phyloP scores from a whole-genome alignment of 2,329 filamentous ascomycete species.

The Epichloe typhina region DNA sequence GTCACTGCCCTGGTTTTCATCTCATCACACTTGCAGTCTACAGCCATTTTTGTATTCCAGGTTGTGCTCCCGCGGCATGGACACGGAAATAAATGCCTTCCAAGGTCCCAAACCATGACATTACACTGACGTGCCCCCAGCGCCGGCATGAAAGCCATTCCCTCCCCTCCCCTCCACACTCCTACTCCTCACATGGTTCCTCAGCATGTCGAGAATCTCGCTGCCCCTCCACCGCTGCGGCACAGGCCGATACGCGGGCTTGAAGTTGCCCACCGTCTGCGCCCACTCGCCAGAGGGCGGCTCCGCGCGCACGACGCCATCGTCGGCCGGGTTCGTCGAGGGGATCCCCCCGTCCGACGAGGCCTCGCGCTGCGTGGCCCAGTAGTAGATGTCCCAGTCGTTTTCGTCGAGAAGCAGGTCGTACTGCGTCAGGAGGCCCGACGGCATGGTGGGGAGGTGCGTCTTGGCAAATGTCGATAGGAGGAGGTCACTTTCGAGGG shows the following conservation, averaged over 20 bases:
- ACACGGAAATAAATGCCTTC: too few relatives aligned
- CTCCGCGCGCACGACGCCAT: constrained; percentile 20
- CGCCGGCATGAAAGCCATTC: constrained; percentile 47
- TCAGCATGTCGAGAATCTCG: constrained; percentile 62
- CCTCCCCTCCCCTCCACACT: constrained; percentile 28
- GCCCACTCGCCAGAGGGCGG: constrained; percentile 69
- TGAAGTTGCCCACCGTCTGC: constrained; percentile 89
- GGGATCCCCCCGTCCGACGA: constrained; percentile 35
- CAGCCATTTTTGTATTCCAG: background rate
- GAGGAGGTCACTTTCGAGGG: constrained; percentile 87
- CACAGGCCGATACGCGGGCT: constrained; percentile 84
- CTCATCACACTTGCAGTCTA: background rate
- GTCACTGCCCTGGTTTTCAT: too few relatives aligned
- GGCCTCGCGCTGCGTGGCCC: constrained; percentile 75
- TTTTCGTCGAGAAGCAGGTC: constrained; percentile 95
- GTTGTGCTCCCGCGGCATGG: background rate
- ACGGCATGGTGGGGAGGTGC: constrained; percentile 62
- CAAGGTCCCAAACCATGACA: too few relatives aligned
- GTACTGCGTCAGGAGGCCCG: constrained; percentile 65
- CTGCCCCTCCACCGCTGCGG: constrained; percentile 75
- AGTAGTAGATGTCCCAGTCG: constrained; percentile 99
- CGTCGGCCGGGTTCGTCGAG: constrained; percentile 20
- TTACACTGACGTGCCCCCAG: background rate
- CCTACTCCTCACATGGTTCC: constrained; percentile 63
- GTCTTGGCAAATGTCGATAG: constrained; percentile 87